A percentile compares a stretch with the other conserved stretches of the same genome.
phyloP scores from a whole-genome alignment of 179 eudicot species.

The Vitellaria paradoxa region DNA sequence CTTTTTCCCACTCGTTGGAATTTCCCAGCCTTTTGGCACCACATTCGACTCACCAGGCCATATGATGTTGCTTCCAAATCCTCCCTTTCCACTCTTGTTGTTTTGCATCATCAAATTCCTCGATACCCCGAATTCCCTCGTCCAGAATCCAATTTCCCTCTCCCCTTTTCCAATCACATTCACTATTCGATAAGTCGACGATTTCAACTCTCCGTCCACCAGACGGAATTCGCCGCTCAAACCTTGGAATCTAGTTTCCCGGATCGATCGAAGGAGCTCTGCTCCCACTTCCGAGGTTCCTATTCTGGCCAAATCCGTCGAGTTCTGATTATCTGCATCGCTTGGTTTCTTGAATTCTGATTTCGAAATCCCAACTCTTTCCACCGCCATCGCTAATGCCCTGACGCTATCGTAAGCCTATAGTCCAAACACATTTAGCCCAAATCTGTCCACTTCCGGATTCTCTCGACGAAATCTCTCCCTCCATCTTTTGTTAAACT shows the following conservation, averaged over 20 bases:
- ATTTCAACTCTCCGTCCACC: conserved; percentile 38
- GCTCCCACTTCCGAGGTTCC: conserved; percentile 42
- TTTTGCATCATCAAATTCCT: conserved; percentile 1
- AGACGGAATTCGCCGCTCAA: conserved; percentile 45
- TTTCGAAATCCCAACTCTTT: conserved; percentile 24
- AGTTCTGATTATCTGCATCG: conserved; percentile 6
- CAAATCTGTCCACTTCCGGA: conserved; percentile 9
- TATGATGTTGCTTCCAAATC: conserved; percentile 35
- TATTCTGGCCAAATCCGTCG: conserved; percentile 34
- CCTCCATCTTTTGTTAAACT: conserved; percentile 23
- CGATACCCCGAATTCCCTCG: conserved; percentile 30
- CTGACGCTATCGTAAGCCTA: conserved; percentile 59
- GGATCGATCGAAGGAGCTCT: conserved; percentile 28
- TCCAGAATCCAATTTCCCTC: conserved; percentile 52
- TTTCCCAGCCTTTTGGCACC: conserved; percentile 46
- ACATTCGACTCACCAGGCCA: conserved; percentile 47
- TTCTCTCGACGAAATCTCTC: background rate
- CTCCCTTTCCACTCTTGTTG: conserved; percentile 5
- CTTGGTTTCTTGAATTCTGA: conserved; percentile 19
- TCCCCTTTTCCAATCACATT: conserved; percentile 39
- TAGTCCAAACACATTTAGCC: conserved; percentile 25
- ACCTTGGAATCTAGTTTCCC: conserved; percentile 34
- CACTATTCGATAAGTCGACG: conserved; percentile 34
- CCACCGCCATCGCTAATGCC: conserved; percentile 52
- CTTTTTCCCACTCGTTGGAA: conserved; percentile 26